These are phyloP conservation scores for Scenedesmus sp. DNA, from an alignment of 163 green algal genomes.

Conservation along the genomic window DNA sequence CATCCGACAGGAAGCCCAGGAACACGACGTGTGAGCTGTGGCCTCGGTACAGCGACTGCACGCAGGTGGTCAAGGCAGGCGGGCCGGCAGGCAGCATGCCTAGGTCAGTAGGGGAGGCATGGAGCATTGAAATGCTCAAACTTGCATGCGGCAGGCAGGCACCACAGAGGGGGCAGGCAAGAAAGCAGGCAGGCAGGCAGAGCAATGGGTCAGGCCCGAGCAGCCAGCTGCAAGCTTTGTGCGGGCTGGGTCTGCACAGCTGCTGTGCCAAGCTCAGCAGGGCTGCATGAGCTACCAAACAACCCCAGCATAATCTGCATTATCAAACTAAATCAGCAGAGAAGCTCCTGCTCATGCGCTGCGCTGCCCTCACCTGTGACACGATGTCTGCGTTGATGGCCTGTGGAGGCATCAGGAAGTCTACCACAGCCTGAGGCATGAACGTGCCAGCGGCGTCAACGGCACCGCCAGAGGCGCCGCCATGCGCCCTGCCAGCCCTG, in stretches of 20 bases:
- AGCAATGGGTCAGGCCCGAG: no score
- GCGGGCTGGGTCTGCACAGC: no score
- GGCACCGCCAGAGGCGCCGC: neutral
- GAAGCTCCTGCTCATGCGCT: neutral
- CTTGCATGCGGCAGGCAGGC: neutral
- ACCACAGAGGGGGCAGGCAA: neutral
- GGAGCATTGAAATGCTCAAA: no score
- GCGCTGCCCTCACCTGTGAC: slow-evolving; percentile 28
- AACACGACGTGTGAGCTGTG: slow-evolving; percentile 62
- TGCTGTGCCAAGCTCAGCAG: no score
- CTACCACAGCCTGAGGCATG: slow-evolving; percentile 45
- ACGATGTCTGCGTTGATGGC: slow-evolving; percentile 31
- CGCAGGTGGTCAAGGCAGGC: neutral
- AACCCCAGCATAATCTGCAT: no score
- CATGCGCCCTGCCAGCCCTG: neutral
- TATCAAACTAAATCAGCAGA: no score
- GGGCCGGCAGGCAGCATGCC: neutral
- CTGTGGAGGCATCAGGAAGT: slow-evolving; percentile 68
- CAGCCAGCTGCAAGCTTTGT: no score
- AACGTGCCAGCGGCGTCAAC: neutral
- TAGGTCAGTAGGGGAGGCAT: neutral
- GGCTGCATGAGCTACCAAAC: no score
- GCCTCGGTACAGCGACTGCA: slow-evolving; percentile 63
- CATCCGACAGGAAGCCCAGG: slow-evolving; percentile 59
- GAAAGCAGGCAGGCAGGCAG: neutral